These are phyloP conservation scores for Penicillium parvum DNA, from an alignment of 495 filamentous ascomycete genomes.

Conservation along the genomic window DNA sequence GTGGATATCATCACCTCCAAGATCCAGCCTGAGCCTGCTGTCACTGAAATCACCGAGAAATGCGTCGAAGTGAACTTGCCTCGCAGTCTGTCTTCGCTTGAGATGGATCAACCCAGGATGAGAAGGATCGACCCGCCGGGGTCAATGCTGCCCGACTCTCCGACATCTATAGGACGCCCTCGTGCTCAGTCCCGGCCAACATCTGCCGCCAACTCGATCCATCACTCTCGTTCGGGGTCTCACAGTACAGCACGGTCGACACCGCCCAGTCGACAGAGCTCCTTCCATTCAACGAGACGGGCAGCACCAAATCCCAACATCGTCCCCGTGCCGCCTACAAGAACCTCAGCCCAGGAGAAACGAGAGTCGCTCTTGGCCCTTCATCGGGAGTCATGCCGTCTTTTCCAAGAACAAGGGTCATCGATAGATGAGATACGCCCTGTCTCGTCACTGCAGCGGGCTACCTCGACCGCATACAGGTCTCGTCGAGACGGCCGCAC, in stretches of 20 bases:
- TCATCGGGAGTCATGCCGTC: slow-evolving; percentile 45
- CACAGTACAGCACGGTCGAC: slow-evolving; percentile 30
- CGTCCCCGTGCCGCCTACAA: slow-evolving; percentile 24
- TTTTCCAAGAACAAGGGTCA: slow-evolving; percentile 32
- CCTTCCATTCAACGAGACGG: slow-evolving; percentile 30
- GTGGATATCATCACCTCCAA: slow-evolving; percentile 11
- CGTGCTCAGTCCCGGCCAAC: slow-evolving; percentile 25
- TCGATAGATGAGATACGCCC: slow-evolving; percentile 8
- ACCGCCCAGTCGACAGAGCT: slow-evolving; percentile 28
- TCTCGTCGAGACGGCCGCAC: slow-evolving; percentile 10
- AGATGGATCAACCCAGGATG: slow-evolving; percentile 20
- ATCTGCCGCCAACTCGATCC: slow-evolving; percentile 21
- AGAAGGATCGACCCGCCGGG: slow-evolving; percentile 20
- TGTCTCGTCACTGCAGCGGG: background rate
- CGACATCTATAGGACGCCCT: slow-evolving; percentile 11
- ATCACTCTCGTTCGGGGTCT: slow-evolving; percentile 29
- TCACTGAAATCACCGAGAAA: slow-evolving; percentile 14
- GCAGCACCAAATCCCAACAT: slow-evolving; percentile 23
- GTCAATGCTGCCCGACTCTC: slow-evolving; percentile 7
- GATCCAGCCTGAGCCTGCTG: slow-evolving; percentile 3
- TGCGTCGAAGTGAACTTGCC: slow-evolving; percentile 1
- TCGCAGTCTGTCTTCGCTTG: slow-evolving; percentile 5
- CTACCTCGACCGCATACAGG: slow-evolving; percentile 5
- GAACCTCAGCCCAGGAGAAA: slow-evolving; percentile 18
- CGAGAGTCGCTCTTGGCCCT: slow-evolving; percentile 39